Percentiles rank a stretch among this genome's conserved stretches.
These are phyloP conservation scores for Eleusine indica DNA, from an alignment of 176 grass and related monocot genomes.

Conservation along the genomic window DNA sequence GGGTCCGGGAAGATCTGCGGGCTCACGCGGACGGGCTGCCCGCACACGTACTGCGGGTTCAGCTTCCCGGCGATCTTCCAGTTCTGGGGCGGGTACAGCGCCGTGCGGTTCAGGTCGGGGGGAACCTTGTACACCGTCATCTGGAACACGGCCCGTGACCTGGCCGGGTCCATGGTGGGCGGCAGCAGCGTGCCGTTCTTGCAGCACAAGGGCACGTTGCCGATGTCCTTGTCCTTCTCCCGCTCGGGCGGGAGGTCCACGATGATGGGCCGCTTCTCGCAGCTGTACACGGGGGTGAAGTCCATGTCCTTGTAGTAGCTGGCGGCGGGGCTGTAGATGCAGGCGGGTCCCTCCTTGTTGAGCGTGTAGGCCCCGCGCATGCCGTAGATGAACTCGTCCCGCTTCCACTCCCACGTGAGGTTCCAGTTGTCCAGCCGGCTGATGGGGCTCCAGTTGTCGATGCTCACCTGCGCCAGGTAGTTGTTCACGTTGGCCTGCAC, in stretches of 20 bases:
- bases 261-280: constrained; percentile 84
- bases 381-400: constrained; percentile 81
- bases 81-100: constrained; percentile 72
- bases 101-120: constrained; percentile 88
- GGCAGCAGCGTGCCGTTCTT: constrained; percentile 93
- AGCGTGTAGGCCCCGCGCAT: constrained; percentile 90
- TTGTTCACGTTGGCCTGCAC: constrained; percentile 64
- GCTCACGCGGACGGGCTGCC: constrained; percentile 62
- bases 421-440: constrained; percentile 95
- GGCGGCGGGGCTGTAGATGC: constrained; percentile 69
- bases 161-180: constrained; percentile 61
- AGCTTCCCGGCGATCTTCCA: constrained; percentile 79
- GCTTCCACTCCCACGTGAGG: constrained; percentile 97
- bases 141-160: constrained; percentile 81
- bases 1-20: constrained; percentile 80
- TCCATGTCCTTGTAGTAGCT: constrained; percentile 71
- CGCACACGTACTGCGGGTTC: constrained; percentile 75
- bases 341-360: constrained; percentile 60
- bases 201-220: constrained; percentile 87
- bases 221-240: constrained; percentile 72
- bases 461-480: constrained; percentile 85
- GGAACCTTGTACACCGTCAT: constrained; percentile 84
- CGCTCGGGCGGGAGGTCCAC: constrained; percentile 86
- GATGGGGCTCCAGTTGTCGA: constrained; percentile 90
- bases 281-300: constrained; percentile 78